phyloP scores from a whole-genome alignment of 2,329 filamentous ascomycete species.

The Penicillium sp. region DNA sequence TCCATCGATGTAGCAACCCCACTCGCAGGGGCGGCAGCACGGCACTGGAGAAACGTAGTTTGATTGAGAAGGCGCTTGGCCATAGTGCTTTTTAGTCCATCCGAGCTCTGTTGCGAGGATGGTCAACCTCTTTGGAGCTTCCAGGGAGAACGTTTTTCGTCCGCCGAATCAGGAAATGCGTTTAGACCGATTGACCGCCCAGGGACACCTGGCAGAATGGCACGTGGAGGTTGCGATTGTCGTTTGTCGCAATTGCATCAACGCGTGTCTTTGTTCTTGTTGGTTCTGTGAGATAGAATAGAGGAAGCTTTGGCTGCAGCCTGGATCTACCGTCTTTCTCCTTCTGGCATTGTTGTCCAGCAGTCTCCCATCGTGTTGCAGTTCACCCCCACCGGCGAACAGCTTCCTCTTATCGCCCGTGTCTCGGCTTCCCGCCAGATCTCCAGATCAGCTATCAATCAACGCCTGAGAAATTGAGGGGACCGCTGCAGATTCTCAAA shows the following conservation, averaged over 20 bases:
- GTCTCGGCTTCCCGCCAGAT: slow-evolving; percentile 15
- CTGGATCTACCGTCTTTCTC: neutral
- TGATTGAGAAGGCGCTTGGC: slow-evolving; percentile 36
- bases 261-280: neutral
- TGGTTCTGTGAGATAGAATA: neutral
- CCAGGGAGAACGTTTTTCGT: slow-evolving; percentile 19
- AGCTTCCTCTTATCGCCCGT: neutral
- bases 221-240: slow-evolving; percentile 11
- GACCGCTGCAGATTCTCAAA: neutral
- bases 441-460: slow-evolving; percentile 1
- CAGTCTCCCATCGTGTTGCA: neutral
- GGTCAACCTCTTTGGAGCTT: slow-evolving; percentile 10
- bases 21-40: slow-evolving; percentile 24
- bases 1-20: slow-evolving; percentile 33
- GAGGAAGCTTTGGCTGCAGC: neutral
- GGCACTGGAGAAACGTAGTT: slow-evolving; percentile 26
- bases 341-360: neutral
- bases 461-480: neutral
- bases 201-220: slow-evolving; percentile 16
- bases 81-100: slow-evolving; percentile 38
- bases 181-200: slow-evolving; percentile 18
- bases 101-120: slow-evolving; percentile 20
- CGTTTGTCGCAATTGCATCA: neutral
- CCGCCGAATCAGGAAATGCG: slow-evolving; percentile 7
- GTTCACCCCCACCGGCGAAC: neutral